phyloP scores from a whole-genome alignment of 163 green algal species.

The Scenedesmus sp. region DNA sequence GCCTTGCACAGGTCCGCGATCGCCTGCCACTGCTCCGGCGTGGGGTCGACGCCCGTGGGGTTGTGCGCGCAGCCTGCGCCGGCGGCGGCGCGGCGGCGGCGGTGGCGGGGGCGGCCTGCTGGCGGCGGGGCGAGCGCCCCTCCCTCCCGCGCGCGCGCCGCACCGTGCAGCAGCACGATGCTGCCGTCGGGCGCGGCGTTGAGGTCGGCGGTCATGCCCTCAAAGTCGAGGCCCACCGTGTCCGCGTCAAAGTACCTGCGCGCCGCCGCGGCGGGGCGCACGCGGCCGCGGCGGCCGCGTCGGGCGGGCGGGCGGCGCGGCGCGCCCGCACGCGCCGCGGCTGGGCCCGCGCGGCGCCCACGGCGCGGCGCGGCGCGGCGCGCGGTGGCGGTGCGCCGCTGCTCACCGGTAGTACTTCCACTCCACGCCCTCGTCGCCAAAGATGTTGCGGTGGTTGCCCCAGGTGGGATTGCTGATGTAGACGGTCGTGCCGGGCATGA shows the following conservation, averaged over 20 bases:
- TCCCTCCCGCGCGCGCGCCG: background rate
- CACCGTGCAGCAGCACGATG: constrained; percentile 95
- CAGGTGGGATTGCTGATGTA: constrained; percentile 88
- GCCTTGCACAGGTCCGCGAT: constrained; percentile 87
- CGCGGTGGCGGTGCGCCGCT: background rate
- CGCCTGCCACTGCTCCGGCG: constrained; percentile 91
- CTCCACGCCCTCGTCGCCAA: constrained; percentile 87
- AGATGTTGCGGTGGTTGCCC: constrained; percentile 98
- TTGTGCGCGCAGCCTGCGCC: constrained; percentile 96
- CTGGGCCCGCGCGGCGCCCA: too few species aligned
- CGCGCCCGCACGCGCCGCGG: too few species aligned
- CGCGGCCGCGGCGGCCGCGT: too few species aligned
- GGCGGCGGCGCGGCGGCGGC: too few species aligned
- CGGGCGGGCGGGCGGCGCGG: too few species aligned
- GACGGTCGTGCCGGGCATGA: constrained; percentile 72
- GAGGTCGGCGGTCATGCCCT: constrained; percentile 93
- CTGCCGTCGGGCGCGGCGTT: constrained; percentile 85
- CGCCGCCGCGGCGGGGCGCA: too few species aligned
- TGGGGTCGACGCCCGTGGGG: constrained; percentile 98
- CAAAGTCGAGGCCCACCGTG: constrained; percentile 95
- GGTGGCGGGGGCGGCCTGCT: too few species aligned
- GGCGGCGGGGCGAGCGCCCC: background rate
- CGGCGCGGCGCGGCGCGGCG: too few species aligned
- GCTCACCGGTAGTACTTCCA: constrained; percentile 87
- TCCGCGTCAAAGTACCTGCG: constrained; percentile 93